Evolutionary conservation across 2,329 filamentous ascomycete species (phyloP).

Genomic region (Lecanicillium sp.): DNA sequence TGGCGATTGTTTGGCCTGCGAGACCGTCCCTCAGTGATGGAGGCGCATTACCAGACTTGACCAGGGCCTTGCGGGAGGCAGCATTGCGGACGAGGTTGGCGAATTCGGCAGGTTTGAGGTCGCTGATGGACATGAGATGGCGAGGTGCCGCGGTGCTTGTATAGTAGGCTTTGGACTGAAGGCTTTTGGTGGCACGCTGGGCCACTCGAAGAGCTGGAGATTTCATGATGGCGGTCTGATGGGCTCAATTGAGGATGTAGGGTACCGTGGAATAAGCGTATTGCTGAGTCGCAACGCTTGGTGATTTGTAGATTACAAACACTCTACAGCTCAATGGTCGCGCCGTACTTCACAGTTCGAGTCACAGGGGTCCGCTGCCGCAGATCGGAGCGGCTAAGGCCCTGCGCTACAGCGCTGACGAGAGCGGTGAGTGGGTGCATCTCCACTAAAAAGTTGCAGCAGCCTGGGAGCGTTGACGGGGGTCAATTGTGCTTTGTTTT

Average conservation of each 20-base stretch:
- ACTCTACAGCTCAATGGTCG: too few relatives aligned
- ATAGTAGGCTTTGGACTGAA: conserved; percentile 17
- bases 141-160: conserved; percentile 42
- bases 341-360: too few relatives aligned
- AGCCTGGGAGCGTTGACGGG: too few relatives aligned
- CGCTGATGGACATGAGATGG: conserved; percentile 85
- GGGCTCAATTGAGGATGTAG: neutral
- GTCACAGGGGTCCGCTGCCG: too few relatives aligned
- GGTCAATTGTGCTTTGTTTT: too few relatives aligned
- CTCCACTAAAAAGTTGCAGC: too few relatives aligned
- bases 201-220: conserved; percentile 22
- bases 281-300: too few relatives aligned
- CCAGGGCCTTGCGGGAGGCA: conserved; percentile 61
- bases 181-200: conserved; percentile 23
- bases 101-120: conserved; percentile 74
- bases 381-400: too few relatives aligned
- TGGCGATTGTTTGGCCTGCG: conserved; percentile 72
- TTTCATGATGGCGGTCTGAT: conserved; percentile 22
- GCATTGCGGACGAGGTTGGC: conserved; percentile 78
- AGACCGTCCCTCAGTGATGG: conserved; percentile 53
- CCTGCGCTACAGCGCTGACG: too few relatives aligned
- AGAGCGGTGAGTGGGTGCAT: too few relatives aligned
- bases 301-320: too few relatives aligned
- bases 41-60: conserved; percentile 58
- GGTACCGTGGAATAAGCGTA: too few relatives aligned